Evolutionary conservation across 202 grass and related monocot genomes (phyloP).

Genomic region (Eragrostis tef): DNA sequence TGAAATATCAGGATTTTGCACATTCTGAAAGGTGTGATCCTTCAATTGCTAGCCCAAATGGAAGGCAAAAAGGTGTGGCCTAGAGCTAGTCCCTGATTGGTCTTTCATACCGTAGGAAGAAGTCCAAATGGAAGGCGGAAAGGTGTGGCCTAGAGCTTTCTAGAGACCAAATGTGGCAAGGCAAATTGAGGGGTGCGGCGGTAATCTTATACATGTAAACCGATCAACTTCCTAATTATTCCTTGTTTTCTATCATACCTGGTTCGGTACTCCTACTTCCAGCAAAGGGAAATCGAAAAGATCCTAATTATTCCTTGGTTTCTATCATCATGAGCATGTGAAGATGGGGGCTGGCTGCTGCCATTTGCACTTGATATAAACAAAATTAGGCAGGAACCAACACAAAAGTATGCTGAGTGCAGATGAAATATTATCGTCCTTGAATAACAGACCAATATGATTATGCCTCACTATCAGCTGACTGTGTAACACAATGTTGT

Average conservation of each 20-base stretch:
- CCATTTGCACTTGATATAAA: neutral
- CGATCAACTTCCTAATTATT: constrained; percentile 1
- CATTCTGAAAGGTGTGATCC: neutral
- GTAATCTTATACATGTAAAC: neutral
- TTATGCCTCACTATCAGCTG: too few relatives aligned
- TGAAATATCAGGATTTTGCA: neutral
- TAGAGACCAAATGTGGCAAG: neutral
- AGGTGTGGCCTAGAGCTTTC: neutral
- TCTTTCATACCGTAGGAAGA: neutral
- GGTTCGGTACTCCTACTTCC: too few relatives aligned
- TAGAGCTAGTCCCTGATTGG: too few relatives aligned
- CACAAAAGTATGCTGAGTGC: neutral
- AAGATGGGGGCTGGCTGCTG: neutral
- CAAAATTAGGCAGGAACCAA: neutral
- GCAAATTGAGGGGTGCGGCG: neutral
- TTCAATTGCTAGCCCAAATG: neutral
- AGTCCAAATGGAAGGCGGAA: constrained; percentile 18
- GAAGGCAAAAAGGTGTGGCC: too few relatives aligned
- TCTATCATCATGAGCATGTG: neutral
- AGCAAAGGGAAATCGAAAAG: too few relatives aligned
- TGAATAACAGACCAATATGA: neutral
- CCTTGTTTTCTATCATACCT: neutral
- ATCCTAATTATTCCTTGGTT: too few relatives aligned
- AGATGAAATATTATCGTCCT: neutral
- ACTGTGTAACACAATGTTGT: too few relatives aligned